Base-by-base conservation (phyloP, 2,329 filamentous ascomycete genomes). In the Monascus ruber region DNA sequence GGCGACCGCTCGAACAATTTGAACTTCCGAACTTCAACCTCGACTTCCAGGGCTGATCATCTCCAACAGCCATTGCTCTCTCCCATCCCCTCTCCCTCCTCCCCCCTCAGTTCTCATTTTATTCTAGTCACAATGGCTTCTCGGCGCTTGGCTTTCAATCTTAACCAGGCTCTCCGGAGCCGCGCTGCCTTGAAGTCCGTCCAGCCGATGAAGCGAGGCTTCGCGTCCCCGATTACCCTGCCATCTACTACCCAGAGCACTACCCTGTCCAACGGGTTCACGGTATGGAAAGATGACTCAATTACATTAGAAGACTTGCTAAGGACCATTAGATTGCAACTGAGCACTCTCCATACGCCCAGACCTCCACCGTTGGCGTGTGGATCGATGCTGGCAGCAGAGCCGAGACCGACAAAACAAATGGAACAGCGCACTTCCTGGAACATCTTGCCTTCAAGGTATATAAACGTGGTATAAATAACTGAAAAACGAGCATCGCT, bases 371-470 rank as follows among this genome's bases (percentile, higher is more conserved):
- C 40, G 88, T 96, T 59, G 91, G 91, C 65, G 86, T 98, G 52
- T 98, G 91, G 88, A 98, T 98, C 67, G 93, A 98, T 71, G 89
- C 93, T 66, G 91, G 91, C 65, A 95, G 87, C 69, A 79, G 91
- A 69, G 87, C 91, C 66, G 91, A 98, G 77, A 98, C 91, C 56
- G 81, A 91, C 71, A 87, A 87, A 79, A 96, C 85, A 63, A 98
- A 96, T 74, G 91, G 91, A 70, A 98, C 91, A 58, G 91, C 91
- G 62, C 91, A 98, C 74, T 98, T 98, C 77, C 80, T 98, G 58
- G 91, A 98, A 77, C 91, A 98, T 74, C 79, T 98, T 68, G 93
- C 93, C 58, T 98, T 98, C 81, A 98, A 98, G 85, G 87, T 94
- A 76, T 54, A 43, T 39, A 17, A 17, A 17, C 17, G 17, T 17